A percentile compares a stretch with the other conserved stretches of the same genome.
Evolutionary conservation across 202 grass and related monocot genomes (phyloP).

Genomic region (Brachypodium distachyon): DNA sequence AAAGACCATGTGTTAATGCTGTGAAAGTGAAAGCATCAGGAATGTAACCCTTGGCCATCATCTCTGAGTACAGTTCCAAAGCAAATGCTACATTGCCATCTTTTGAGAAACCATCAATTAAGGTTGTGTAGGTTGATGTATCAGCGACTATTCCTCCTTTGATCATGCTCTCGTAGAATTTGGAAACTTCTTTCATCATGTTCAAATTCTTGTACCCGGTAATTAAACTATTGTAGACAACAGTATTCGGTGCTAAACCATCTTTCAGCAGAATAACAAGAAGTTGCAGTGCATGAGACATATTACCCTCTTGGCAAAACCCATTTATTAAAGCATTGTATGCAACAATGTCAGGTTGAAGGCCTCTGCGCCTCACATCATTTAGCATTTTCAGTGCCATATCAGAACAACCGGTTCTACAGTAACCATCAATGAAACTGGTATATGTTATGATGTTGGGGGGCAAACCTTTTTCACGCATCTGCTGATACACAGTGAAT

Average conservation of each 20-base stretch:
- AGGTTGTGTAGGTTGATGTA: conserved; percentile 55
- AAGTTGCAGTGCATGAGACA: conserved; percentile 51
- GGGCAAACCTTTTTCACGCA: conserved; percentile 46
- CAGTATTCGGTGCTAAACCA: conserved; percentile 43
- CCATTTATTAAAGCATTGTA: conserved; percentile 55
- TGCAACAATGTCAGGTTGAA: conserved; percentile 38
- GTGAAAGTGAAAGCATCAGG: conserved; percentile 77
- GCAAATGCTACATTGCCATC: conserved; percentile 52
- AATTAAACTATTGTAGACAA: conserved; percentile 71
- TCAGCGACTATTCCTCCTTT: conserved; percentile 51
- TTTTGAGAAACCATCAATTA: conserved; percentile 86
- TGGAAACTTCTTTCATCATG: conserved; percentile 51
- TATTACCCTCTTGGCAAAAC: conserved; percentile 67
- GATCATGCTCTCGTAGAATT: conserved; percentile 54
- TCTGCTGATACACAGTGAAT: conserved; percentile 47
- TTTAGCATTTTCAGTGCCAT: conserved; percentile 76
- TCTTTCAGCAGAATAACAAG: conserved; percentile 51
- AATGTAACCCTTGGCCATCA: conserved; percentile 56
- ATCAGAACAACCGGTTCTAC: conserved; percentile 51
- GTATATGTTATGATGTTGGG: conserved; percentile 72
- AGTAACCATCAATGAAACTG: conserved; percentile 77
- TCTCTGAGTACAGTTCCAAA: conserved; percentile 57
- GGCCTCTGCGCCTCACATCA: conserved; percentile 39
- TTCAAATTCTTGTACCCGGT: conserved; percentile 64
- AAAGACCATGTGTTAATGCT: conserved; percentile 55